These are phyloP conservation scores for Cryptosporidium sp. DNA, from an alignment of 169 alveolate genomes.

Conservation along the genomic window DNA sequence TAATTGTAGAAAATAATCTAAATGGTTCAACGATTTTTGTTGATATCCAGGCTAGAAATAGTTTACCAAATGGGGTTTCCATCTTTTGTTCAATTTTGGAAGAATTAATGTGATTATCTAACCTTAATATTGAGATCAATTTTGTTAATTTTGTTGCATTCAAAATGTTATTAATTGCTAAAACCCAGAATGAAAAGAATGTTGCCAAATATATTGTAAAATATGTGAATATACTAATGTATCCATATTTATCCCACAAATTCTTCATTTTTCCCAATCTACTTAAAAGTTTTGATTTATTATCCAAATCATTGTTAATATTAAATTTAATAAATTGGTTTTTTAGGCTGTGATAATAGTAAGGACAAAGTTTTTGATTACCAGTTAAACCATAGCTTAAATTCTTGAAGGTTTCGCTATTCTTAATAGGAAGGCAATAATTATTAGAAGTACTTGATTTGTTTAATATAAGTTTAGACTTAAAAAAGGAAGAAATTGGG, in stretches of 20 bases:
- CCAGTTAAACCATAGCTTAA: background rate
- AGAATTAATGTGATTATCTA: constrained; percentile 16
- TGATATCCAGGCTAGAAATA: constrained; percentile 50
- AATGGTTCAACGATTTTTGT: constrained; percentile 67
- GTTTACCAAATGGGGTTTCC: constrained; percentile 31
- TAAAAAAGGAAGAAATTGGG: background rate
- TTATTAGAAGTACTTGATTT: background rate
- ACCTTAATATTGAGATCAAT: constrained; percentile 6
- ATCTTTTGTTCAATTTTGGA: constrained; percentile 1
- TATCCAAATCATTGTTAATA: background rate
- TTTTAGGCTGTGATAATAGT: background rate
- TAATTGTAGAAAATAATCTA: constrained; percentile 31
- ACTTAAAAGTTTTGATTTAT: background rate
- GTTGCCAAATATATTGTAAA: constrained; percentile 20
- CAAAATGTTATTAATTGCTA: background rate
- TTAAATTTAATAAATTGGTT: background rate
- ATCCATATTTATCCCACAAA: constrained; percentile 34
- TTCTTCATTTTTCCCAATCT: background rate
- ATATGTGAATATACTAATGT: constrained; percentile 23
- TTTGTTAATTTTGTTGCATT: constrained; percentile 2
- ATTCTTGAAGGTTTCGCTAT: background rate
- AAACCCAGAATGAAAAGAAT: constrained; percentile 5
- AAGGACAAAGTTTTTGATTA: background rate
- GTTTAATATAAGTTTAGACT: background rate
- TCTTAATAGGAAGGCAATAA: background rate